Percentiles rank a stretch among this genome's conserved stretches.
phyloP scores from a whole-genome alignment of 768 basidiomycete genomes.

The Serendipita sp. region DNA sequence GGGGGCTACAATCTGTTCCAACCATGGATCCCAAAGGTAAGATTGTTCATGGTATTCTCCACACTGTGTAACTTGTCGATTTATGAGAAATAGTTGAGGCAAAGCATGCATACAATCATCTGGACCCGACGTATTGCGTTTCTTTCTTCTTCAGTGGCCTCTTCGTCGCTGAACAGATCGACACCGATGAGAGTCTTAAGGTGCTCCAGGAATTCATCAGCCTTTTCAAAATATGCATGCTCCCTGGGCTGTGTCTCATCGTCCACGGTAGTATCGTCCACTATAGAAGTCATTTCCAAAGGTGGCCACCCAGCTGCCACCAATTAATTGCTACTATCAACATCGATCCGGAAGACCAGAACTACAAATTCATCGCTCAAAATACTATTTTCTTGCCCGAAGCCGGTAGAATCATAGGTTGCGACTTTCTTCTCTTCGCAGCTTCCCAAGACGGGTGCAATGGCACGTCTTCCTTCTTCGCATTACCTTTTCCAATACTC shows the following conservation, averaged over 20 bases:
- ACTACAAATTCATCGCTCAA: slow-evolving; percentile 14
- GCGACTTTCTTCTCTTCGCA: slow-evolving; percentile 55
- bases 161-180: slow-evolving; percentile 23
- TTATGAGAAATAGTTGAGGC: not conserved
- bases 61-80: slow-evolving; percentile 32
- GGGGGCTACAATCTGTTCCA: slow-evolving; percentile 65
- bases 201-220: slow-evolving; percentile 38
- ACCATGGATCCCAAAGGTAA: slow-evolving; percentile 77
- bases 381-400: slow-evolving; percentile 74
- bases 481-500: slow-evolving; percentile 5
- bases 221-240: slow-evolving; percentile 43
- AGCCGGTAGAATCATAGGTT: slow-evolving; percentile 39
- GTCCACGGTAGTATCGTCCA: slow-evolving; percentile 13
- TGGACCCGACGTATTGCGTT: slow-evolving; percentile 12
- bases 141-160: slow-evolving; percentile 29
- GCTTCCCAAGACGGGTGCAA: slow-evolving; percentile 97
- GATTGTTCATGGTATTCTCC: slow-evolving; percentile 85
- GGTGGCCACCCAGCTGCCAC: too few relatives aligned
- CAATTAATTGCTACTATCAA: not conserved
- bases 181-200: slow-evolving; percentile 36
- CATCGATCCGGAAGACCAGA: too few relatives aligned
- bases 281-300: not conserved
- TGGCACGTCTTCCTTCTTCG: slow-evolving; percentile 21
- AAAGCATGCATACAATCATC: not conserved
- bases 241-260: slow-evolving; percentile 24